Percentiles rank a stretch among this genome's conserved stretches.
Conservation (phyloP, 495 filamentous ascomycete genomes). For the Neurospora discreta region DNA sequence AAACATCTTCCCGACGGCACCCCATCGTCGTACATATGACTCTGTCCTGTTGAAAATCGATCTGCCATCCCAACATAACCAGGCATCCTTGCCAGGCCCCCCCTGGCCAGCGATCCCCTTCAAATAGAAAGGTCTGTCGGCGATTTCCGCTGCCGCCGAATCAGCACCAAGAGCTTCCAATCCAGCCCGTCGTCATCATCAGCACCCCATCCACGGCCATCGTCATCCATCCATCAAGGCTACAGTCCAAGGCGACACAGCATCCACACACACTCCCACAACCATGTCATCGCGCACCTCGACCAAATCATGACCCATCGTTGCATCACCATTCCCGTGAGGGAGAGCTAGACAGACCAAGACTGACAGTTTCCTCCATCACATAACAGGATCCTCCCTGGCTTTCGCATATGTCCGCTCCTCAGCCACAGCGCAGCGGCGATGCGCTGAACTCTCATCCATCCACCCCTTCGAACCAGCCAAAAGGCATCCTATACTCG, state of each 20-base stretch:
- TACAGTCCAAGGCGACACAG: neutral
- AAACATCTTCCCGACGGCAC: neutral
- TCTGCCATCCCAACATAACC: neutral
- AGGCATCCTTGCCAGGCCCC: neutral
- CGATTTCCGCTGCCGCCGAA: neutral
- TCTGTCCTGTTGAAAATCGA: neutral
- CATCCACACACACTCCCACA: neutral
- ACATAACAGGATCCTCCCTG: conserved; percentile 33
- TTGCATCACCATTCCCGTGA: neutral
- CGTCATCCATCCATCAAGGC: neutral
- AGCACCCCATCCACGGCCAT: neutral
- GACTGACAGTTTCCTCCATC: conserved; percentile 10
- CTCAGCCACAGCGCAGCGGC: conserved; percentile 22
- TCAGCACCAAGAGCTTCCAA: neutral
- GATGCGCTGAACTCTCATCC: conserved; percentile 20
- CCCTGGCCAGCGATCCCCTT: neutral
- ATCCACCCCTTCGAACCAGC: conserved; percentile 15
- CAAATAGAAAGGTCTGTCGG: neutral
- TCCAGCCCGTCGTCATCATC: neutral
- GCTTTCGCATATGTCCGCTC: conserved; percentile 40
- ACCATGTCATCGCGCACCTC: conserved; percentile 1
- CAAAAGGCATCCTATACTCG: conserved; percentile 11
- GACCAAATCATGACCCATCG: conserved; percentile 3
- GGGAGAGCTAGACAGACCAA: conserved; percentile 5
- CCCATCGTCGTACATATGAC: neutral